Conservation (phyloP, 2,329 filamentous ascomycete genomes). For the Phyllosticta citrichinensis region DNA sequence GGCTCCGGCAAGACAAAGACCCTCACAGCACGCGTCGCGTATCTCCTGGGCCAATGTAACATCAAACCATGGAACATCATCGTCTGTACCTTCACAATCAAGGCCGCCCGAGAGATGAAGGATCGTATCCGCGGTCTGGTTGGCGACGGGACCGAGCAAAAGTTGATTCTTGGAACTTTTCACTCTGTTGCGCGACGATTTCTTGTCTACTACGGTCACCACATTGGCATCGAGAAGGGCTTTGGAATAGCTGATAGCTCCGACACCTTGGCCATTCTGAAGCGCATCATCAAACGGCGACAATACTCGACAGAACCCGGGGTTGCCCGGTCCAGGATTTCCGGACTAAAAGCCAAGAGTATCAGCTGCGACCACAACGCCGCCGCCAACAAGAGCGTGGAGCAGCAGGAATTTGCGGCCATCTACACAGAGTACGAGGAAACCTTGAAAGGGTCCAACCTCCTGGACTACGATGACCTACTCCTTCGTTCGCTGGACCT, state of each 20-base stretch:
- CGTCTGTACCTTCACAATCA: conserved; percentile 94
- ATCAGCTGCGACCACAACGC: conserved; percentile 37
- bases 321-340: conserved; percentile 65
- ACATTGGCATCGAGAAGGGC: conserved; percentile 70
- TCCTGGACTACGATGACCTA: conserved; percentile 92
- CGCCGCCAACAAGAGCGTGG: conserved; percentile 33
- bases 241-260: conserved; percentile 85
- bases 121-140: conserved; percentile 72
- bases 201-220: conserved; percentile 69
- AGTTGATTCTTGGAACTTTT: conserved; percentile 82
- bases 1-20: conserved; percentile 90
- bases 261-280: conserved; percentile 70
- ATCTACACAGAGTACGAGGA: conserved; percentile 68
- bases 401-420: conserved; percentile 55
- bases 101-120: conserved; percentile 89
- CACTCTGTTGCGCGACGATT: conserved; percentile 87
- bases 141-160: conserved; percentile 64
- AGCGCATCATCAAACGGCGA: conserved; percentile 70
- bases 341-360: conserved; percentile 49
- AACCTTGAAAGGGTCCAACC: conserved; percentile 62
- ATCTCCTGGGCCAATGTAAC: conserved; percentile 63
- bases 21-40: conserved; percentile 82
- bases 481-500: conserved; percentile 75
- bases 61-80: conserved; percentile 79
- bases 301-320: conserved; percentile 59